Base-by-base conservation (phyloP, 2,329 filamentous ascomycete genomes). In the Alternaria triticimaculans region DNA sequence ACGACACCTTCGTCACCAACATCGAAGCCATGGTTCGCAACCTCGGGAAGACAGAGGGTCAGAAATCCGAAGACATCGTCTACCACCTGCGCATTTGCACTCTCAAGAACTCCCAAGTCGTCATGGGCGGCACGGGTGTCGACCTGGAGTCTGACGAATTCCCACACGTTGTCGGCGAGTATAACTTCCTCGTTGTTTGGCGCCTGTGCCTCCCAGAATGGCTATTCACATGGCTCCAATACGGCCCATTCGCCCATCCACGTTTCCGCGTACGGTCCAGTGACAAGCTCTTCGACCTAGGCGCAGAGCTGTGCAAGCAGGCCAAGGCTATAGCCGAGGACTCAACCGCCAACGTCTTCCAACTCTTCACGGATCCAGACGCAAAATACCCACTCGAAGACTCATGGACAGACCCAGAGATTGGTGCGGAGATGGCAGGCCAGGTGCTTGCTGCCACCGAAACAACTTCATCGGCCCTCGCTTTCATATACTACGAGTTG, bases 141-240 rank as follows among this genome's bases (percentile, higher is more conserved):
- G 62, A 71, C 23, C 44, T 71, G 3, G 69, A 70, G 20, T 37
- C 60, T 1, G 21, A 15, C 4, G 65, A 66, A 25, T 71, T 71
- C n/a, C 69, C 69, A 5, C 61, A 30, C 6, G 62, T 69, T 11
- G 67, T 71, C 9, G 69, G 69, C 18, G 67, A 71, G 30, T 71
- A 71, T 26, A 71, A 71, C 28, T 71, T 71, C 26, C 69, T 68
- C 7, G 69, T 71, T 1, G 65, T 71, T 6, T 71, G 69, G 69
- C 54, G 69, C 11, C 62, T 71, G 6, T 71, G 69, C 12, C 65
- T 70, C 21, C 69, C 67, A 6, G 64, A 69, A 15, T 71, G 69
- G 69, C 55, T 71, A 3, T 71, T 71, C 28, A 18, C 33, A 28
- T 71, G 69, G 67, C 58, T 70, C 3, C 65, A 70, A 20, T 64